phyloP scores from a whole-genome alignment of 257 asterid species.

The Marsdenia floribunda region DNA sequence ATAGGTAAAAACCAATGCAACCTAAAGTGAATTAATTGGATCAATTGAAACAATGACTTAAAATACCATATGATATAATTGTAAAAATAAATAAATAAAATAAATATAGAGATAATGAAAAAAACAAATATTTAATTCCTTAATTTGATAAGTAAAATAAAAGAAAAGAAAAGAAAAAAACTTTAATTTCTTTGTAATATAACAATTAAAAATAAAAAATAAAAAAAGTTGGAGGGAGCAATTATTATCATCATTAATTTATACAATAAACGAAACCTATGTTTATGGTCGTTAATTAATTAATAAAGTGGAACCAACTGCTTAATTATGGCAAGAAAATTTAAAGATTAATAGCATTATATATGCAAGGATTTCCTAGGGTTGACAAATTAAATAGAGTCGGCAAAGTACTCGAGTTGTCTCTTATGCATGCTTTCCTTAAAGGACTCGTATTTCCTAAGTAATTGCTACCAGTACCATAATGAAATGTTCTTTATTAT shows the following conservation, averaged over 20 bases:
- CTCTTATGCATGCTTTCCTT: neutral
- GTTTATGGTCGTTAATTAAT: neutral
- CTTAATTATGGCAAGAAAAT: neutral
- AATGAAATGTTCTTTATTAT: neutral
- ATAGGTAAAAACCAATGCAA: no score
- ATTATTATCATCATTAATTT: neutral
- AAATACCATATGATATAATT: no score
- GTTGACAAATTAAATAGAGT: neutral
- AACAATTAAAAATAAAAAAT: no score
- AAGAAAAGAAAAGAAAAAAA: no score
- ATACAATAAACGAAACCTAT: neutral
- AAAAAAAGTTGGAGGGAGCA: no score
- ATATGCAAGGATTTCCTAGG: no score
- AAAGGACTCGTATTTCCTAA: neutral
- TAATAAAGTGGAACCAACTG: neutral
- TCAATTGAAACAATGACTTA: no score
- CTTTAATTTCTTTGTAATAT: no score
- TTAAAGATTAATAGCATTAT: neutral
- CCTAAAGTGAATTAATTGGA: no score
- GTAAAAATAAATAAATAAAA: no score
- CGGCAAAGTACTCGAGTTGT: neutral
- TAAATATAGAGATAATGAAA: no score
- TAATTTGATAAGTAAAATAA: no score
- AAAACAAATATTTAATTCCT: neutral
- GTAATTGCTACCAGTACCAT: neutral